Conservation (phyloP, 106 monocot genomes). For the Apostasia shenzhenica region DNA sequence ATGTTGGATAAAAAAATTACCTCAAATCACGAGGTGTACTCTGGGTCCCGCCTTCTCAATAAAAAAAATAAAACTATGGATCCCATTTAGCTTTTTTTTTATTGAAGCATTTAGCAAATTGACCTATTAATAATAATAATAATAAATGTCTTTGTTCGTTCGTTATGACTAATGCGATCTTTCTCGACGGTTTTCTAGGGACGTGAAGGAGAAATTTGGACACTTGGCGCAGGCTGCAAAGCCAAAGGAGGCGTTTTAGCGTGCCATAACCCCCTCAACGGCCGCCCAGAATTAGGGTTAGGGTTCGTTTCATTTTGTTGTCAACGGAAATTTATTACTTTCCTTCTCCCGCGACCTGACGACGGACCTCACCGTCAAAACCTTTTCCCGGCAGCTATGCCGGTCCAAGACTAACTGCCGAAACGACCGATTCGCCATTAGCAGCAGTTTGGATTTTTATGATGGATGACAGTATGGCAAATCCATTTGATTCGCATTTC, state of each 20-base stretch:
- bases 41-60: too few relatives aligned
- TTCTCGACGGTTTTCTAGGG: too few relatives aligned
- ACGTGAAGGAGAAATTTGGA: too few relatives aligned
- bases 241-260: not conserved
- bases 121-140: too few relatives aligned
- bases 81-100: too few relatives aligned
- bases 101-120: too few relatives aligned
- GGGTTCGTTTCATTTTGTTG: not conserved
- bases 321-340: not conserved
- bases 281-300: not conserved
- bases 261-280: not conserved
- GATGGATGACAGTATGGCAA: not conserved
- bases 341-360: not conserved
- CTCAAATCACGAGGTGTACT: too few relatives aligned
- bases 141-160: too few relatives aligned
- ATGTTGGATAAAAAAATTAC: too few relatives aligned
- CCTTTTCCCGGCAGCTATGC: slow-evolving; percentile 2
- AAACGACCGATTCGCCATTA: not conserved
- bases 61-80: too few relatives aligned
- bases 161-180: too few relatives aligned
- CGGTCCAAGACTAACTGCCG: not conserved
- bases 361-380: not conserved
- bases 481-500: not conserved
- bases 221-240: too few relatives aligned
- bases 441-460: not conserved